A percentile compares a stretch with the other conserved stretches of the same genome.
Conservation (phyloP, 495 filamentous ascomycete genomes). For the Aspergillus mulundensis region DNA sequence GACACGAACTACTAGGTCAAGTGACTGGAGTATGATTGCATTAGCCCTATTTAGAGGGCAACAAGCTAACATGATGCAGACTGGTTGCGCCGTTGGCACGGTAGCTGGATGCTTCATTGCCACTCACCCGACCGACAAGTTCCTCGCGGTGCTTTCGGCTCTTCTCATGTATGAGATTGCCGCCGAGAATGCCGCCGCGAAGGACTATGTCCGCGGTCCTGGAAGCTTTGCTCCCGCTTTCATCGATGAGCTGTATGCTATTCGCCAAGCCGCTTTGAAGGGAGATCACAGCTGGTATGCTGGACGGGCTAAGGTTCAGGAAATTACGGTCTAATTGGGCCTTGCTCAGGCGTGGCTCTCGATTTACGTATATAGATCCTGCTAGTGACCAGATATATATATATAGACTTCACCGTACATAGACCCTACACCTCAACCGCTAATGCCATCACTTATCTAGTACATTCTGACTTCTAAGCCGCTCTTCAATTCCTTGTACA, state of each 20-base stretch:
- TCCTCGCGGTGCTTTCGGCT: conserved; percentile 66
- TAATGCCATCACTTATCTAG: no score
- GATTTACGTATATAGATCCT: background rate
- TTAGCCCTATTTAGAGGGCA: background rate
- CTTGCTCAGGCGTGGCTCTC: background rate
- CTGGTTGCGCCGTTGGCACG: conserved; percentile 82
- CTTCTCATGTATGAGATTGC: conserved; percentile 82
- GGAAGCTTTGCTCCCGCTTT: conserved; percentile 88
- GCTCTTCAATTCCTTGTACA: no score
- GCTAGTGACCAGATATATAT: background rate
- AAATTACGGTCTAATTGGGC: conserved; percentile 27
- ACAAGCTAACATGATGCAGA: conserved; percentile 31
- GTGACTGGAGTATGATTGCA: conserved; percentile 64
- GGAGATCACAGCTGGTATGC: conserved; percentile 51
- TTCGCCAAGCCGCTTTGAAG: conserved; percentile 43
- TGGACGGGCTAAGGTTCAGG: conserved; percentile 50
- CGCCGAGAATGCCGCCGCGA: conserved; percentile 63
- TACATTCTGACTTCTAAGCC: no score
- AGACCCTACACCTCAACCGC: background rate
- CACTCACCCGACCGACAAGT: conserved; percentile 52
- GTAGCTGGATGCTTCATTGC: conserved; percentile 72
- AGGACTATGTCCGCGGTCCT: conserved; percentile 67
- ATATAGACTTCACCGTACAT: background rate
- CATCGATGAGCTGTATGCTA: conserved; percentile 64
- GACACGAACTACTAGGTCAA: conserved; percentile 68